Evolutionary conservation across 2,329 filamentous ascomycete genomes (phyloP), one percentile per base, ranked within the genome.

Genomic region (Diaporthe sp.): DNA sequence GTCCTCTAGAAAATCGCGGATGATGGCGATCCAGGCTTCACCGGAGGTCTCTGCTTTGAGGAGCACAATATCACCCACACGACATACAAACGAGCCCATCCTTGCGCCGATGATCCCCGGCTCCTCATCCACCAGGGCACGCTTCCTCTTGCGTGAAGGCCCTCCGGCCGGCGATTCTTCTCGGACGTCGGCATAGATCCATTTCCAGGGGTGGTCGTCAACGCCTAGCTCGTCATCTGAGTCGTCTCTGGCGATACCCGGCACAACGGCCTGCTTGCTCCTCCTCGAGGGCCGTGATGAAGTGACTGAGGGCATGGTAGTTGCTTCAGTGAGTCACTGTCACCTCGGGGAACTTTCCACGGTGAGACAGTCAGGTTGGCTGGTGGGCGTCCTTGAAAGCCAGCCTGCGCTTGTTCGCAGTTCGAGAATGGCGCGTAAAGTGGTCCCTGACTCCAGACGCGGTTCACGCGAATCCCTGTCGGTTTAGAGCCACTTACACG

Each of bases 21-120:
- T 93, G 77, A 99, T 92, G 46, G 95, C 97, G 3, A 97, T 94
- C 96, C 97, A 99, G 15, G 95, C 94, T 80, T 97, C 95, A 78
- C 95, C 95, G 55, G 91, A 90, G 5, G 94, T 95, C 53, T 97
- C 95, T 1, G 96, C 95, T 83, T 98, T 97, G 73, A 99, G 88
- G 55, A 98, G 88, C 49, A 98, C 93, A 28, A 92, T 90, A 81
- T 99, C 95, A 59, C 97, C 97, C 51, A 98, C 83, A 72, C 86
- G 89, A 85, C 95, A 98, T 81, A 93, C 90, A 78, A 98, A 98
- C 17, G 83, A 87, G 34, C 95, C 96, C 89, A 95, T 95, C 37
- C 91, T 91, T 28, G 96, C 97, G 5, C 95, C 97, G 55, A 97
- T 83, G 59, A 98, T 97, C 74, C 86, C 88, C 62, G 79, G 82